Base-by-base conservation (phyloP, 108 stramenopile species). In the Stephanodiscus minutulus region DNA sequence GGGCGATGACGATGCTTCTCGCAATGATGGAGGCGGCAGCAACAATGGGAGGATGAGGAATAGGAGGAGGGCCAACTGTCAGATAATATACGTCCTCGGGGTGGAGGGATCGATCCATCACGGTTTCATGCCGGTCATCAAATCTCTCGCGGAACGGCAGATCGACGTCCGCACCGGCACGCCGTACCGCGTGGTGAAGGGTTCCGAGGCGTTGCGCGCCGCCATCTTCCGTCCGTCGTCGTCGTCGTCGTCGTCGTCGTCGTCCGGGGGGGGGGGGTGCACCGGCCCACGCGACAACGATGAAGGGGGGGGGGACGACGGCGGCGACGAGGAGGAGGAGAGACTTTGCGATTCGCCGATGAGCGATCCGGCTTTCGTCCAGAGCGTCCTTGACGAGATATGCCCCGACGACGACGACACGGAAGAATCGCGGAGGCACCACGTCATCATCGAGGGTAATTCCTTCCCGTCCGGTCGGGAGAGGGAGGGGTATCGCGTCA, bases 31-130 rank as follows among this genome's bases (percentile, higher is more conserved):
- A n/a, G n/a, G n/a, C n/a, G n/a, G n/a, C n/a, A n/a, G n/a, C n/a
- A n/a, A n/a, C n/a, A n/a, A n/a, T n/a, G n/a, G n/a, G n/a, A n/a
- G n/a, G n/a, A n/a, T n/a, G n/a, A n/a, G n/a, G n/a, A n/a, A n/a
- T n/a, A n/a, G n/a, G n/a, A 15, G 43, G 43, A 44, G 15, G 43
- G 15, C 15, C n/a, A 67, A 66, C 13, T 74, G 73, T 53, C 73
- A 74, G 66, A 66, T 74, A 29, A 66, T 66, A 28, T 74, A 74
- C 58, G 65, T 74, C 46, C 33, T 74, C 43, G 64, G 73, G 41
- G 73, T 74, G 9, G 73, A 74, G 64, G 73, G 73, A 3, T 47
- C 73, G 31, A 59, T 74, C 9, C 73, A 74, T 50, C 73, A 74
- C 39, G 65, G 73, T 21, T 61, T 74, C 48, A 66, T 64, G 29